phyloP scores from a whole-genome alignment of 441 rosid species.

The Eruca vesicaria region DNA sequence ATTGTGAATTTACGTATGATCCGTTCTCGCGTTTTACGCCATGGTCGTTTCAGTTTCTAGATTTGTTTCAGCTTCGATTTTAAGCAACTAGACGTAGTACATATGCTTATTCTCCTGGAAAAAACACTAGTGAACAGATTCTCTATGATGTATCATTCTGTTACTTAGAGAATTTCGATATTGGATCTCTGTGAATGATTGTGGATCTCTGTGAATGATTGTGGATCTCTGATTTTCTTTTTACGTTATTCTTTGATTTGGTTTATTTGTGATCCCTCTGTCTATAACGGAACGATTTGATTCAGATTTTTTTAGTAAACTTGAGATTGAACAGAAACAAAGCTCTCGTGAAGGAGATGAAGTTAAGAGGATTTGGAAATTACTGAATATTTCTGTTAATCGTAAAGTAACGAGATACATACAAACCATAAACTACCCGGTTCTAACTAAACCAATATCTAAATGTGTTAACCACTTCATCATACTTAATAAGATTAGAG shows the following conservation, averaged over 20 bases:
- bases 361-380: no score
- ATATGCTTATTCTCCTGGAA: slow-evolving; percentile 4
- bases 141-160: slow-evolving; percentile 13
- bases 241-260: not conserved
- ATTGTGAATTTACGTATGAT: not conserved
- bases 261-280: slow-evolving; percentile 3
- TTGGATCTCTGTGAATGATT: slow-evolving; percentile 5
- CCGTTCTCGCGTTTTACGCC: not conserved
- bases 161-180: not conserved
- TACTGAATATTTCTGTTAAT: no score
- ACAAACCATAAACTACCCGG: no score
- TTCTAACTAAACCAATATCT: no score
- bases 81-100: not conserved
- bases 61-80: slow-evolving; percentile 10
- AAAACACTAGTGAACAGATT: not conserved
- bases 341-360: no score
- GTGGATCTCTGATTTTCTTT: slow-evolving; percentile 12
- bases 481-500: no score
- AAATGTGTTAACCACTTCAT: no score
- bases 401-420: no score
- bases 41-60: not conserved
- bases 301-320: no score
- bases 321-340: no score
- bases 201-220: slow-evolving; percentile 8
- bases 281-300: not conserved